These are phyloP conservation scores for Suillus cothurnatus DNA, from an alignment of 768 basidiomycete genomes.

Conservation along the genomic window DNA sequence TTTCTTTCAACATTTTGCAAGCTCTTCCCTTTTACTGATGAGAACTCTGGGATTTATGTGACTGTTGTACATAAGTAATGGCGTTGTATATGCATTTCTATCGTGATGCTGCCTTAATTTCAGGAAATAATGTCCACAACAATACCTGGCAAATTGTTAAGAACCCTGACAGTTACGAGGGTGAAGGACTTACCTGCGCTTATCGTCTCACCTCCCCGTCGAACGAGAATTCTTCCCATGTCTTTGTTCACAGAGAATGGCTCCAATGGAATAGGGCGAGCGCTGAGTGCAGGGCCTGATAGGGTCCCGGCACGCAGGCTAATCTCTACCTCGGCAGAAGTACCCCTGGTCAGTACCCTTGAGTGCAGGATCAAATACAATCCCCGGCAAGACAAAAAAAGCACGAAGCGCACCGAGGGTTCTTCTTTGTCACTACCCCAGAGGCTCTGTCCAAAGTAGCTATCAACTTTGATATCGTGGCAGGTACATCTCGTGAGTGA, in stretches of 20 bases:
- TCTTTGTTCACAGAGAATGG: slow-evolving; percentile 88
- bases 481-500: slow-evolving; percentile 91
- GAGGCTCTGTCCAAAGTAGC: slow-evolving; percentile 76
- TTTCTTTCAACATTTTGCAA: slow-evolving; percentile 23
- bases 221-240: slow-evolving; percentile 90
- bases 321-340: slow-evolving; percentile 86
- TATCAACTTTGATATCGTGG: slow-evolving; percentile 80
- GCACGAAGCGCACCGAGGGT: slow-evolving; percentile 68
- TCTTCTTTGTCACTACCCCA: slow-evolving; percentile 71
- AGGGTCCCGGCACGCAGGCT: slow-evolving; percentile 61
- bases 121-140: slow-evolving; percentile 42
- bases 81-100: slow-evolving; percentile 8
- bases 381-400: background rate
- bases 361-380: slow-evolving; percentile 10
- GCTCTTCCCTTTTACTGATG: slow-evolving; percentile 8
- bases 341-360: slow-evolving; percentile 85
- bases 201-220: slow-evolving; percentile 92
- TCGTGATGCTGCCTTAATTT: slow-evolving; percentile 5
- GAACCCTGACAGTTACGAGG: background rate
- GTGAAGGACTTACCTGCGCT: slow-evolving; percentile 68
- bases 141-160: slow-evolving; percentile 40
- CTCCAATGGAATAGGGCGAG: slow-evolving; percentile 80
- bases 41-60: slow-evolving; percentile 14
- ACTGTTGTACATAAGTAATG: slow-evolving; percentile 19
- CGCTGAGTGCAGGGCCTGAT: slow-evolving; percentile 45